phyloP scores from a whole-genome alignment of 805 yeast species.

The Monosporozyma servazzii region DNA sequence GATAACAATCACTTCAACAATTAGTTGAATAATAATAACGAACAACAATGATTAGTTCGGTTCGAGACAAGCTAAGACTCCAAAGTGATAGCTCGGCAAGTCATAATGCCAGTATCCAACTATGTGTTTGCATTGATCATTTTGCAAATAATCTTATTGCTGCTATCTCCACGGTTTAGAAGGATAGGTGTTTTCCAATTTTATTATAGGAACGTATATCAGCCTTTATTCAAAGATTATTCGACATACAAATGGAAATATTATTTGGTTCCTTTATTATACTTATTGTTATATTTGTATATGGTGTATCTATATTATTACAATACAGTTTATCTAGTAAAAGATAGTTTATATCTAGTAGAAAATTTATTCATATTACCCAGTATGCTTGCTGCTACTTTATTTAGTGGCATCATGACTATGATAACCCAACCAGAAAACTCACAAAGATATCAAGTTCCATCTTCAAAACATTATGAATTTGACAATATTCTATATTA shows the following conservation, averaged over 20 bases:
- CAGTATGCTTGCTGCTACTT: conserved; percentile 9
- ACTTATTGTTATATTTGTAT: conserved; percentile 16
- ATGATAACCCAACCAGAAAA: conserved; percentile 16
- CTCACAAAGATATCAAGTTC: conserved; percentile 1
- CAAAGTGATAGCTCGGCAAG: background rate
- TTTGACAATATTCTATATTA: conserved; percentile 49
- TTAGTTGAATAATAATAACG: background rate
- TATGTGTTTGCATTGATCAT: background rate
- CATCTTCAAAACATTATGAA: conserved; percentile 17
- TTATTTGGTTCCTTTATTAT: conserved; percentile 25
- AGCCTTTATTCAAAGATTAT: conserved; percentile 19
- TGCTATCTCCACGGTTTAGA: conserved; percentile 23
- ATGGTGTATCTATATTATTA: conserved; percentile 13
- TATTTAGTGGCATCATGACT: conserved; percentile 15
- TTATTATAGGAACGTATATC: conserved; percentile 21
- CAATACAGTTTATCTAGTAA: conserved; percentile 10
- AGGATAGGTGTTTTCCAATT: conserved; percentile 13
- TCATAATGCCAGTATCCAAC: background rate
- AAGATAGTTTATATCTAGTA: conserved; percentile 6
- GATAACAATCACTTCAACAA: background rate
- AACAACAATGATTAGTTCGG: background rate
- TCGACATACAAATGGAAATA: conserved; percentile 21
- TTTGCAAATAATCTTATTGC: conserved; percentile 13
- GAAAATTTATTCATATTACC: conserved; percentile 22
- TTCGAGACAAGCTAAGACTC: background rate